Base-by-base conservation (phyloP, 2,329 filamentous ascomycete species). In the Venturia aucupariae region DNA sequence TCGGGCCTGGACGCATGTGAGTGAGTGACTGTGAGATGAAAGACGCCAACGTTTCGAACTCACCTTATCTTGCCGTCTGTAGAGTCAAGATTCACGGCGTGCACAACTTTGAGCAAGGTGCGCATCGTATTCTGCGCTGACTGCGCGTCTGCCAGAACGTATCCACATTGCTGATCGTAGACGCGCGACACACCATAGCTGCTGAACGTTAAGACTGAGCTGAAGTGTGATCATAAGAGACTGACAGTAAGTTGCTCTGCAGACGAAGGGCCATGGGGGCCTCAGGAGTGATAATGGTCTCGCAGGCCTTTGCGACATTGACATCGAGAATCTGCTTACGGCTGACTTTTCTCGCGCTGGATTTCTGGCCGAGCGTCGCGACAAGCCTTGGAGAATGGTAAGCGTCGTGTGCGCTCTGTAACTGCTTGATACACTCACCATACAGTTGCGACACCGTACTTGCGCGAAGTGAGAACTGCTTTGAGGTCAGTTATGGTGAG, bases 391-490 rank as follows among this genome's bases (percentile, higher is more conserved):
- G 62, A 51, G 61, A 51, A 64, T 44, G 68, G 67, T 75, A 62
- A 77, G 70, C 19, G 19, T 39, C 27, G 46, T 54, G 27, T 60
- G 65, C 66, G 57, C 42, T 30, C 22, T 27, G n/a, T 19, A 62
- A 27, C n/a, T 51, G 24, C 38, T 62, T n/a, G n/a, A n/a, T n/a
- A n/a, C 19, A 71, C 84, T 71, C 81, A 96, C 93, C 94, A 99
- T 66, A 99, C 88, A 2, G 93, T 99, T 17, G 93, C 89, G 65
- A 99, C 90, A 64, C 94, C 94, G 83, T 97, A 90, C 74, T 94
- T 88, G 72, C 86, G 86, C 67, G 84, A 93, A 3, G 87, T 94
- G 64, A 99, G 84, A 66, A 99, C 85, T 86, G 61, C 39, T 75
- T 71, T 63, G 60, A 51, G 59, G 60, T 55, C 42, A 62, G 41